Percentiles rank a stretch among this genome's conserved stretches.
These are phyloP conservation scores for Colletotrichum sojae DNA, from an alignment of 2,329 filamentous ascomycete genomes.

Conservation along the genomic window DNA sequence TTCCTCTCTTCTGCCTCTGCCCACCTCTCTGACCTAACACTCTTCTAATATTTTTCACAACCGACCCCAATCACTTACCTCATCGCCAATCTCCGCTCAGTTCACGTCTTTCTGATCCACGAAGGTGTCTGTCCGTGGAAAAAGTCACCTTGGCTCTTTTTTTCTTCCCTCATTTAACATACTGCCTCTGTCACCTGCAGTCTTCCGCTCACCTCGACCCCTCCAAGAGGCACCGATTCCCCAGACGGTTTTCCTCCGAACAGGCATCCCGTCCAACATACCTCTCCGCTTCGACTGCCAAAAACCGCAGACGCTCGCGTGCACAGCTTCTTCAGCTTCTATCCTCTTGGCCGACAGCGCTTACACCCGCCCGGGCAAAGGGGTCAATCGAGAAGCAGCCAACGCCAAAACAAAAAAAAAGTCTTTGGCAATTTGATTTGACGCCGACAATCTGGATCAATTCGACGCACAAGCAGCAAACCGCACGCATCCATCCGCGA, in stretches of 20 bases:
- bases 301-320: slow-evolving; percentile 28
- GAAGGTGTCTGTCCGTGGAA: not conserved
- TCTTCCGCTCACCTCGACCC: not conserved
- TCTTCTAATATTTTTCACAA: slow-evolving; percentile 30
- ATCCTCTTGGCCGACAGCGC: slow-evolving; percentile 1
- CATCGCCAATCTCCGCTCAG: slow-evolving; percentile 8
- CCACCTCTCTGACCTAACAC: slow-evolving; percentile 30
- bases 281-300: slow-evolving; percentile 7
- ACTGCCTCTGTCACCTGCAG: slow-evolving; percentile 13
- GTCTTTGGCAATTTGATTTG: slow-evolving; percentile 7
- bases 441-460: slow-evolving; percentile 7
- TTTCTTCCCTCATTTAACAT: slow-evolving; percentile 5
- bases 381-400: slow-evolving; percentile 1
- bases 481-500: slow-evolving; percentile 36
- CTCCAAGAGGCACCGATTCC: slow-evolving; percentile 2
- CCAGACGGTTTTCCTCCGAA: slow-evolving; percentile 3
- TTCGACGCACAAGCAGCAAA: slow-evolving; percentile 8
- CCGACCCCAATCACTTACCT: slow-evolving; percentile 29
- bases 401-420: not conserved
- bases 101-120: not conserved
- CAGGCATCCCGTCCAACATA: slow-evolving; percentile 3
- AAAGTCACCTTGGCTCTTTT: slow-evolving; percentile 9
- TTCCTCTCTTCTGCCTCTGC: slow-evolving; percentile 1
- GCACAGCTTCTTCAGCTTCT: not conserved
- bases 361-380: slow-evolving; percentile 16